Percentiles rank a stretch among this genome's conserved stretches.
phyloP scores from a whole-genome alignment of 257 asterid species.

The Ehretia macrophylla region DNA sequence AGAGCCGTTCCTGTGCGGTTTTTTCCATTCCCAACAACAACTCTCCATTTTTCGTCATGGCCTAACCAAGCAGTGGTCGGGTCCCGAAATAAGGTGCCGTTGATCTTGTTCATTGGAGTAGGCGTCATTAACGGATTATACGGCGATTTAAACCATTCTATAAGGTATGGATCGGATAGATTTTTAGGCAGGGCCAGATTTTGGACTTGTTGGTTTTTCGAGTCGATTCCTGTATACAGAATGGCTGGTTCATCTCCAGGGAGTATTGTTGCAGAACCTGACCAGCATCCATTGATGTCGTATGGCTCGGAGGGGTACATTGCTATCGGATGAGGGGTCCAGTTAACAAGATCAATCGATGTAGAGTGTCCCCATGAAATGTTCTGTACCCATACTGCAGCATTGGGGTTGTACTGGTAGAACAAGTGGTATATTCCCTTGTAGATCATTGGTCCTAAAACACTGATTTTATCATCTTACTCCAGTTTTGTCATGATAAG shows the following conservation, averaged over 20 bases:
- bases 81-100: conserved; percentile 31
- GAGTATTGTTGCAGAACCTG: conserved; percentile 61
- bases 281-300: conserved; percentile 57
- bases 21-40: conserved; percentile 28
- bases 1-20: conserved; percentile 21
- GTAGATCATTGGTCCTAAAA: conserved; percentile 56
- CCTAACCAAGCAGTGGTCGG: conserved; percentile 52
- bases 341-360: conserved; percentile 53
- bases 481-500: too few relatives aligned
- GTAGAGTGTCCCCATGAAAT: conserved; percentile 67
- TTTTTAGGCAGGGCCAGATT: conserved; percentile 56
- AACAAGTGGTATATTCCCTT: conserved; percentile 65
- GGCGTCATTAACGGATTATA: conserved; percentile 50
- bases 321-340: conserved; percentile 47
- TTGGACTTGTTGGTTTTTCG: conserved; percentile 39
- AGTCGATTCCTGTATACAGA: conserved; percentile 50
- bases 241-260: conserved; percentile 36
- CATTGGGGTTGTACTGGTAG: conserved; percentile 67
- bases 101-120: conserved; percentile 12
- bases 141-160: conserved; percentile 50
- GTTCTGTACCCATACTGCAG: conserved; percentile 48
- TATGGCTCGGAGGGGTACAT: conserved; percentile 39
- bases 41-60: conserved; percentile 36
- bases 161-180: conserved; percentile 43
- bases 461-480: too few relatives aligned